Conservation (phyloP, 805 yeast species). For the Teunomyces aglyptinius region DNA sequence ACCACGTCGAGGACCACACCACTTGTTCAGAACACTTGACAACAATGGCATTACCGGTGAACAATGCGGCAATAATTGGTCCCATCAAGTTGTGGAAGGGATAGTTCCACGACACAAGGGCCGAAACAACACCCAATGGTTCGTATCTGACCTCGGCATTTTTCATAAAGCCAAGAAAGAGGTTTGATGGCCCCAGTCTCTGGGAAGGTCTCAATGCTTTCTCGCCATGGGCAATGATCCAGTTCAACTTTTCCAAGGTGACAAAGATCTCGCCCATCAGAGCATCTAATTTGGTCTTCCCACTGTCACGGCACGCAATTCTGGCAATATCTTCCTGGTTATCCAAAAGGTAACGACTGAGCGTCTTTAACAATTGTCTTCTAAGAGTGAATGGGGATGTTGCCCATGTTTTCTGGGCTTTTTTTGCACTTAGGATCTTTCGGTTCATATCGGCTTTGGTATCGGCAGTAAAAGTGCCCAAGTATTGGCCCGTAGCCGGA, state of each 20-base stretch:
- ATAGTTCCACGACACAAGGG: slow-evolving; percentile 95
- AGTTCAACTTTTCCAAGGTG: slow-evolving; percentile 85
- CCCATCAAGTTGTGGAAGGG: slow-evolving; percentile 95
- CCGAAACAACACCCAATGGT: slow-evolving; percentile 85
- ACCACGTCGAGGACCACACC: slow-evolving; percentile 88
- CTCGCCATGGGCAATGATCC: slow-evolving; percentile 87
- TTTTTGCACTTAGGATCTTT: slow-evolving; percentile 50
- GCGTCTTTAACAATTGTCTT: slow-evolving; percentile 65
- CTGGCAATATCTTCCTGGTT: slow-evolving; percentile 87
- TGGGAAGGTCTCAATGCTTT: slow-evolving; percentile 62
- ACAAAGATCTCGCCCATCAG: slow-evolving; percentile 96
- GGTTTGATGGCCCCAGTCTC: slow-evolving; percentile 84
- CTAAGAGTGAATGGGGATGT: slow-evolving; percentile 62
- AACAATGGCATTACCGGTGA: slow-evolving; percentile 88
- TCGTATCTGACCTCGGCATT: slow-evolving; percentile 92
- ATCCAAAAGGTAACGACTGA: slow-evolving; percentile 67
- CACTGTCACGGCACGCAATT: slow-evolving; percentile 94
- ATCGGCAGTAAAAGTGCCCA: slow-evolving; percentile 70
- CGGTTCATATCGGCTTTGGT: slow-evolving; percentile 69
- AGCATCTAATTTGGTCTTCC: slow-evolving; percentile 94
- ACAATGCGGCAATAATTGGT: slow-evolving; percentile 83
- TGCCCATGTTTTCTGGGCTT: slow-evolving; percentile 54
- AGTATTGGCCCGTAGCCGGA: slow-evolving; percentile 91
- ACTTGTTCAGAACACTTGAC: slow-evolving; percentile 96
- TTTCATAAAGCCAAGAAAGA: slow-evolving; percentile 78